phyloP scores from a whole-genome alignment of 768 basidiomycete genomes.

The Tulasnella sp. region DNA sequence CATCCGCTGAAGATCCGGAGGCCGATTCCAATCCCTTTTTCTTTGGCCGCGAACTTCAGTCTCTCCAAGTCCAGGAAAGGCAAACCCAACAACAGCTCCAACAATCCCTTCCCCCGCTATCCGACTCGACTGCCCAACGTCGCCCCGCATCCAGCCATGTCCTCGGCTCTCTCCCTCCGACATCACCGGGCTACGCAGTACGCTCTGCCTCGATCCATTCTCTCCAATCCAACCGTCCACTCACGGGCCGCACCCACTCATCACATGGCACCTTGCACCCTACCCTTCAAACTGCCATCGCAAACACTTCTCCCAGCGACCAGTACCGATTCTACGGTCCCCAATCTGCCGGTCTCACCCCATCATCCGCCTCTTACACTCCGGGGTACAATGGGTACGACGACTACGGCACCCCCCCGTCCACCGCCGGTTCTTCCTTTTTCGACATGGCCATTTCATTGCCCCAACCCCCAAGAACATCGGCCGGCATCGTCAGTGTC shows the following conservation, averaged over 20 bases:
- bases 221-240: background rate
- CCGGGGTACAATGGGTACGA: background rate
- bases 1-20: background rate
- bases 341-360: too few species aligned
- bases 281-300: constrained; percentile 1
- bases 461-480: background rate
- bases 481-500: background rate
- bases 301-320: background rate
- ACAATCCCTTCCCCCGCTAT: background rate
- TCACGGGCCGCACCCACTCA: background rate
- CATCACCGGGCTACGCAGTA: background rate
- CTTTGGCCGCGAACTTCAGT: constrained; percentile 1
- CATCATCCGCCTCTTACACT: too few species aligned
- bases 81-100: background rate
- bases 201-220: background rate
- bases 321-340: background rate
- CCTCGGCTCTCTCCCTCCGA: background rate
- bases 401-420: background rate
- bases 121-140: background rate
- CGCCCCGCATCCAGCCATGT: background rate
- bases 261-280: background rate
- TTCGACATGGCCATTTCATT: background rate
- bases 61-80: constrained; percentile 1
- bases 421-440: background rate
- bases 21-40: constrained; percentile 14